Base-by-base conservation (phyloP, 2,329 filamentous ascomycete genomes). In the Paradendryphiella salina region DNA sequence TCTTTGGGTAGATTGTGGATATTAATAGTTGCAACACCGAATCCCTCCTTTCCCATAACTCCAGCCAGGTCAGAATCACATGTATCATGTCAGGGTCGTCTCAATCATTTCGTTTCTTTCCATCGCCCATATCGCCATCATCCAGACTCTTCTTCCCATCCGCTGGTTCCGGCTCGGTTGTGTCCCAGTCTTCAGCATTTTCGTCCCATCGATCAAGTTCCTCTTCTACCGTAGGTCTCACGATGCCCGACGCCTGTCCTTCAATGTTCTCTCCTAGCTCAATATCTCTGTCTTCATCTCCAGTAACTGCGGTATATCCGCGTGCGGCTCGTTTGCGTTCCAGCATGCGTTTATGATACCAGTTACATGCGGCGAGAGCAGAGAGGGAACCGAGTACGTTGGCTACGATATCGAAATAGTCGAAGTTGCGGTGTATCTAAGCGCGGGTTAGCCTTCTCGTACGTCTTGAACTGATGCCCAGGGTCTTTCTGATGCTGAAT, bases 291-390 rank as follows among this genome's bases (percentile, higher is more conserved):
- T 75, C 77, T 5, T 80, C 81, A 11, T 83, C 83, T 21, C 84
- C 85, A 0, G 88, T 82, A 5, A 95, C 82, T 5, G 83, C 80
- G 45, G 82, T 81, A 66, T 95, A 95, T 43, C 83, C 83, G 67
- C 88, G 88, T 47, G 84, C 84, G 66, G 84, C 79, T 53, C 92
- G 82, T 70, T 88, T 89, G 56, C 94, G 82, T 73, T 97, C 93
- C 32, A 97, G 78, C 91, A 97, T 97, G 52, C 94, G 87, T 69
- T 89, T 88, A 75, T 99, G 94, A 71, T 99, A 99, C 88, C 89
- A 93, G 50, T 85, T 86, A 71, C 89, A 95, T 15, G 96, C 71
- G 0, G 80, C 86, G 15, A 96, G 70, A 0, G 84, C 91, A 0
- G 80, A 77, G 11, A 88, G 74, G 57, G 88, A 93, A 34, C 94